Evolutionary conservation across 106 monocot species (phyloP).

Genomic region (Ottelia alismoides): DNA sequence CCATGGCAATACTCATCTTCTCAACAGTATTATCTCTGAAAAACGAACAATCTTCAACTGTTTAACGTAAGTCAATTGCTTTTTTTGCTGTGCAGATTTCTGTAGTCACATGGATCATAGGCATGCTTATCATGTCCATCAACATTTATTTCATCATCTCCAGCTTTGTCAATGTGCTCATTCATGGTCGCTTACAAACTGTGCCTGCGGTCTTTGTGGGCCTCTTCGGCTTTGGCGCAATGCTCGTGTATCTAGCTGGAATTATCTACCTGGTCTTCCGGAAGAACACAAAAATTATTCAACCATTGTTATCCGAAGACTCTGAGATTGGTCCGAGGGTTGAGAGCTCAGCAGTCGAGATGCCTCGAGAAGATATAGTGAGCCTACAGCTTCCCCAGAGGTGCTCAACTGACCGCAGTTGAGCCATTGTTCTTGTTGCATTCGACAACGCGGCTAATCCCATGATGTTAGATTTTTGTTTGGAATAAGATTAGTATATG

Average conservation of each 20-base stretch:
- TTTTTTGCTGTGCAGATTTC: conserved; percentile 78
- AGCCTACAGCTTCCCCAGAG: conserved; percentile 69
- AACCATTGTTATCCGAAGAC: conserved; percentile 35
- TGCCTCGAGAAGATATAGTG: conserved; percentile 80
- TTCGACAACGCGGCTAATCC: too few relatives aligned
- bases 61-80: too few relatives aligned
- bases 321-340: conserved; percentile 19
- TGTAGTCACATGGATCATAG: conserved; percentile 65
- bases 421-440: too few relatives aligned
- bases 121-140: conserved; percentile 71
- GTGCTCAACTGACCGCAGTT: too few relatives aligned
- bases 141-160: conserved; percentile 74
- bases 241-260: conserved; percentile 48
- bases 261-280: conserved; percentile 58
- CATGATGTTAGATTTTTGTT: too few relatives aligned
- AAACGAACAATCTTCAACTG: too few relatives aligned
- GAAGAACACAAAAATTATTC: conserved; percentile 49
- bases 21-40: too few relatives aligned
- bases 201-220: conserved; percentile 47
- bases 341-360: conserved; percentile 4
- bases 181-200: conserved; percentile 30
- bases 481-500: too few relatives aligned
- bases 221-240: conserved; percentile 68
- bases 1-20: too few relatives aligned
- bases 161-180: conserved; percentile 49